Conservation (phyloP, 768 basidiomycete species). For the Pisolithus albus region DNA sequence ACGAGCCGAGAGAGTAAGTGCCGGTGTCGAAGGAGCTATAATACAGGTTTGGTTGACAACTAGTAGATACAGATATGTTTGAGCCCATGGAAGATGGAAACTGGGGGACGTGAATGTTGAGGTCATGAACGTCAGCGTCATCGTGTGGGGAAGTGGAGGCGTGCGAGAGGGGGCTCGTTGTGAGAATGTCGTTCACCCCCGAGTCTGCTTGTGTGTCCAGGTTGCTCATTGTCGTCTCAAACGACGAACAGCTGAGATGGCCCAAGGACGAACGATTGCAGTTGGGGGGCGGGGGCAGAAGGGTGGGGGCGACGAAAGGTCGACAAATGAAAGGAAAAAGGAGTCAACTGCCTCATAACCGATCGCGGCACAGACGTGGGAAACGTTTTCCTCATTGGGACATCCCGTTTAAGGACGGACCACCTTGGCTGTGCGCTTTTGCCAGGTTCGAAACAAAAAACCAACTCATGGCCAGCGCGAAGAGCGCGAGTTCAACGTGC, state of each 20-base stretch:
- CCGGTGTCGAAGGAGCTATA: conserved; percentile 25
- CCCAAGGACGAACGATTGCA: too few relatives aligned
- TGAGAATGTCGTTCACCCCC: conserved; percentile 16
- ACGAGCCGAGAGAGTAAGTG: conserved; percentile 13
- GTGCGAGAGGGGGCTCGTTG: conserved; percentile 9
- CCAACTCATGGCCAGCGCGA: conserved; percentile 18
- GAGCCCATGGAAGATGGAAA: conserved; percentile 16
- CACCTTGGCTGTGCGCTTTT: too few relatives aligned
- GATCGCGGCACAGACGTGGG: conserved; percentile 4
- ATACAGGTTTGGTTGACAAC: conserved; percentile 23
- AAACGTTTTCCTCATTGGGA: conserved; percentile 12
- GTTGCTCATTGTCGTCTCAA: conserved; percentile 3
- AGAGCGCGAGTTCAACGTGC: conserved; percentile 18
- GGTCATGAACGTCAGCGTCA: conserved; percentile 27
- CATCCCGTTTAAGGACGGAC: not conserved
- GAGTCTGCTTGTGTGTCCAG: conserved; percentile 4
- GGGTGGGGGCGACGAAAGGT: too few relatives aligned
- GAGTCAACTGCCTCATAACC: conserved; percentile 11
- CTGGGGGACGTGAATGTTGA: conserved; percentile 23
- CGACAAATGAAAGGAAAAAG: conserved; percentile 8
- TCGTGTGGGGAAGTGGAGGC: conserved; percentile 14
- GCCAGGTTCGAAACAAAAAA: too few relatives aligned
- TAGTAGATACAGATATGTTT: conserved; percentile 27
- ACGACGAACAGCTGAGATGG: conserved; percentile 2
- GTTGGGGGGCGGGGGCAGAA: too few relatives aligned